Evolutionary conservation across 495 filamentous ascomycete species (phyloP).

Genomic region (Apiosordaria backusii): DNA sequence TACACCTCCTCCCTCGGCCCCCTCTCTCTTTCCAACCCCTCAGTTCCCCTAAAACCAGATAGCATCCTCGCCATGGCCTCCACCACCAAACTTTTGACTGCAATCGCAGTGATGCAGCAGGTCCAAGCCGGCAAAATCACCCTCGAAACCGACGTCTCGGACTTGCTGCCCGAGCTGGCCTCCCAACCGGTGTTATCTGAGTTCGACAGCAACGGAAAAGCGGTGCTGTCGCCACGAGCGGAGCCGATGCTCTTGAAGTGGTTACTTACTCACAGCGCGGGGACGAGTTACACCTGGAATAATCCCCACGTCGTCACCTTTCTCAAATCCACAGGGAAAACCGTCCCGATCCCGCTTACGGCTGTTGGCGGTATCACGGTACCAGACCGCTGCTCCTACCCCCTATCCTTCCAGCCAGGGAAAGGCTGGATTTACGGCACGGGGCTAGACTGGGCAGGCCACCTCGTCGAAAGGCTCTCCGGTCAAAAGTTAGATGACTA

Average conservation of each 20-base stretch:
- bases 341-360: background rate
- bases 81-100: constrained; percentile 40
- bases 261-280: constrained; percentile 38
- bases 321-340: background rate
- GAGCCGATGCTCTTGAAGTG: constrained; percentile 33
- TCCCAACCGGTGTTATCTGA: constrained; percentile 27
- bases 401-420: constrained; percentile 39
- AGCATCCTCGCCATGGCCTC: constrained; percentile 26
- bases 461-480: constrained; percentile 28
- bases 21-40: background rate
- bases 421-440: constrained; percentile 37
- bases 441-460: constrained; percentile 35
- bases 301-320: constrained; percentile 24
- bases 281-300: constrained; percentile 31
- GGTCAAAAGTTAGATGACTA: constrained; percentile 30
- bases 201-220: constrained; percentile 22
- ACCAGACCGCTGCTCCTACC: constrained; percentile 26
- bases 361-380: constrained; percentile 16
- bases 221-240: constrained; percentile 20
- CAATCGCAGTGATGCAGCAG: constrained; percentile 33
- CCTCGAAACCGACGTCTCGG: constrained; percentile 15
- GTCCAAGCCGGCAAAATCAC: constrained; percentile 28
- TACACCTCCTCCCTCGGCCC: constrained; percentile 13
- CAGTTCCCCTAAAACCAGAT: constrained; percentile 1
- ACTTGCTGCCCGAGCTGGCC: constrained; percentile 32